Evolutionary conservation across 768 basidiomycete genomes (phyloP), one percentile per base, ranked within the genome.

Genomic region (Suillus clintonianus): DNA sequence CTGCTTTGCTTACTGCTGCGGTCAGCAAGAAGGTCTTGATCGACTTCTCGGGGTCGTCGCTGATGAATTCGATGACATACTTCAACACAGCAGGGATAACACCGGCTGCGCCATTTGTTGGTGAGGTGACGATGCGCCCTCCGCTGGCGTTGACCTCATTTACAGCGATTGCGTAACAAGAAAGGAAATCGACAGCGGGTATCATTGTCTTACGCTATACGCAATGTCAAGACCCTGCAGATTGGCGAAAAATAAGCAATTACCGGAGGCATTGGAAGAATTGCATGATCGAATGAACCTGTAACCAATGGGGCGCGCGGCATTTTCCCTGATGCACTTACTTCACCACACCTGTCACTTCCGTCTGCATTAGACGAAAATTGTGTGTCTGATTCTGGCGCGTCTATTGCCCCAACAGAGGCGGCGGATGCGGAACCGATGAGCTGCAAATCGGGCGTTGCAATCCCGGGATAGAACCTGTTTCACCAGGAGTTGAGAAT

Each of bases 141-240:
- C 96, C 95, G 36, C 87, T 84, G 5, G 95, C 95, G 70, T 97
- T 97, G 14, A 97, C 95, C 74, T 97, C 96, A 70, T 97, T 97
- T 14, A 95, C 94, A 19, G 94, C 93, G 60, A 95, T 96, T 3
- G 95, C 96, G 75, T 97, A 98, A 65, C 93, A 94, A 1, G 91
- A 92, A 64, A 99, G 79, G 71, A 95, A 96, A 71, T 99, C 95
- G 77, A 99, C 88, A 1, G 94, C 95, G 0, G 95, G 95, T 58
- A 97, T 95, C 68, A 90, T 88, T 10, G 92, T 92, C 75, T 85
- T 91, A 65, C 91, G 85, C 92, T 94, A 61, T 47, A 60, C 17
- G 47, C 34, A 37, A 53, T 27, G 62, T 69, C 3, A 67, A 42
- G 47, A 34, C 22, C 32, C 64, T 67, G 9, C 50, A 5, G 36